phyloP scores from a whole-genome alignment of 805 yeast species.

The Peterozyma toletana region DNA sequence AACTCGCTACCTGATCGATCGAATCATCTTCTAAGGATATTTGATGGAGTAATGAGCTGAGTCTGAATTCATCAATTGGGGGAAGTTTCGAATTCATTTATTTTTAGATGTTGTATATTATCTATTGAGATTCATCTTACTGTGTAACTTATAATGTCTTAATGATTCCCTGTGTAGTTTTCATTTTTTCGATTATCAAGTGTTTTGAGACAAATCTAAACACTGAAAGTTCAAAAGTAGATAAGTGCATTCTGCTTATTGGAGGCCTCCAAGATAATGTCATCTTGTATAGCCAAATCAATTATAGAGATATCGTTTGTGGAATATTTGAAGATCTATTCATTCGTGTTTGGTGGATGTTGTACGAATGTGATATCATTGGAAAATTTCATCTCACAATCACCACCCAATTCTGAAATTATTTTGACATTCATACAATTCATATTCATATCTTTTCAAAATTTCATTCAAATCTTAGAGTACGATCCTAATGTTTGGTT shows the following conservation, averaged over 20 bases:
- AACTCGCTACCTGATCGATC: slow-evolving; percentile 14
- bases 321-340: background rate
- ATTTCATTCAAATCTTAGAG: slow-evolving; percentile 30
- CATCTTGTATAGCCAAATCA: background rate
- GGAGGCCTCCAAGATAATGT: background rate
- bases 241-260: too few relatives aligned
- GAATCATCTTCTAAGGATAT: slow-evolving; percentile 16
- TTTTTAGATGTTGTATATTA: too few relatives aligned
- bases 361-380: slow-evolving; percentile 62
- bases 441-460: slow-evolving; percentile 38
- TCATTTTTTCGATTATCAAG: too few relatives aligned
- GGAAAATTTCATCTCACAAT: slow-evolving; percentile 35
- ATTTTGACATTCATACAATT: slow-evolving; percentile 56
- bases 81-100: slow-evolving; percentile 11
- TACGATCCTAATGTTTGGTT: slow-evolving; percentile 12
- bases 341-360: slow-evolving; percentile 62
- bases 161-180: too few relatives aligned
- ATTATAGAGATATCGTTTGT: background rate
- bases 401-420: slow-evolving; percentile 30
- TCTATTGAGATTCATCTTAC: too few relatives aligned
- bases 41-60: slow-evolving; percentile 16
- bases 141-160: too few relatives aligned
- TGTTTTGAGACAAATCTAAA: too few relatives aligned
- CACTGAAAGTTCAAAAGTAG: too few relatives aligned
- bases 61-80: slow-evolving; percentile 18